These are phyloP conservation scores for Zoysia japonica DNA, from an alignment of 176 grass and related monocot genomes.

Conservation along the genomic window DNA sequence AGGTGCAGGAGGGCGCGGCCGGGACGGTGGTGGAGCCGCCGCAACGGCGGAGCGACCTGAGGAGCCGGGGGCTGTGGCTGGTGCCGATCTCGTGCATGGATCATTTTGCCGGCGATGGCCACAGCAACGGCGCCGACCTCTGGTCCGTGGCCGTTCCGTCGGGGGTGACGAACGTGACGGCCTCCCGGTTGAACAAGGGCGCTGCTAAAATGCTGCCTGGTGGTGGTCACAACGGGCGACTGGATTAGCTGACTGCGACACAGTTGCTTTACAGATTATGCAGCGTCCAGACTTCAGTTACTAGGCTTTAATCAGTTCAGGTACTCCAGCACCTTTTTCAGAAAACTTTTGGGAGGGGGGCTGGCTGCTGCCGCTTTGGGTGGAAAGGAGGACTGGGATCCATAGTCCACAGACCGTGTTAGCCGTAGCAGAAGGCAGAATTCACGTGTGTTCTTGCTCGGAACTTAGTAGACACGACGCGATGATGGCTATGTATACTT, in stretches of 20 bases:
- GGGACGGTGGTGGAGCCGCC: slow-evolving; percentile 18
- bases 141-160: slow-evolving; percentile 59
- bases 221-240: neutral
- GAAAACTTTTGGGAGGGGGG: neutral
- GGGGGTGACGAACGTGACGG: neutral
- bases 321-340: slow-evolving; percentile 23
- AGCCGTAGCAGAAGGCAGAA: neutral
- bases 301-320: slow-evolving; percentile 16
- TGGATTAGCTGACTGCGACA: slow-evolving; percentile 27
- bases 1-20: slow-evolving; percentile 9
- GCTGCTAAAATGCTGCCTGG: neutral
- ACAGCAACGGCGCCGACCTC: slow-evolving; percentile 65
- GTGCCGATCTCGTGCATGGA: slow-evolving; percentile 80
- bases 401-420: neutral
- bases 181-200: neutral
- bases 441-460: slow-evolving; percentile 4
- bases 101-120: slow-evolving; percentile 49
- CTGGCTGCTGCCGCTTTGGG: neutral
- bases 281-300: slow-evolving; percentile 14
- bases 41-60: slow-evolving; percentile 39
- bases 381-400: slow-evolving; percentile 25
- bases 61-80: slow-evolving; percentile 84
- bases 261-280: neutral
- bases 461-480: slow-evolving; percentile 11
- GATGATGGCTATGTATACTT: slow-evolving; percentile 14